Percentiles rank a stretch among this genome's conserved stretches.
phyloP scores from a whole-genome alignment of 2,329 filamentous ascomycete genomes.

The Alternaria panax region DNA sequence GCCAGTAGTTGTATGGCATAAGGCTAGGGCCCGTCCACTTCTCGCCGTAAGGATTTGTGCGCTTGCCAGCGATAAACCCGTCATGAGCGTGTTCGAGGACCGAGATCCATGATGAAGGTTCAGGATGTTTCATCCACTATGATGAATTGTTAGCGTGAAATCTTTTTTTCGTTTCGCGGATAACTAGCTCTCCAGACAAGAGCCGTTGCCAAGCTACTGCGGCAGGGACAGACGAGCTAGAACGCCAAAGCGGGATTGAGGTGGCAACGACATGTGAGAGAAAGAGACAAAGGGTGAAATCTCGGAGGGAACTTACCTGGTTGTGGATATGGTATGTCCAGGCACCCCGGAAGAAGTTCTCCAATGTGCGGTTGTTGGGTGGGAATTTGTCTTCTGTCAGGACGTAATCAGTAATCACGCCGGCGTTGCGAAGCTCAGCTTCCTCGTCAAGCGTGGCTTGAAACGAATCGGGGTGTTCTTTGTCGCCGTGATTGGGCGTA shows the following conservation, averaged over 20 bases:
- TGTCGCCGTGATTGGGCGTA: slow-evolving; percentile 29
- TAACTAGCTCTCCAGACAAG: neutral
- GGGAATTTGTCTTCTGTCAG: slow-evolving; percentile 61
- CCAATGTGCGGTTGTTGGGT: slow-evolving; percentile 63
- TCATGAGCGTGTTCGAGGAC: slow-evolving; percentile 63
- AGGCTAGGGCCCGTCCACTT: slow-evolving; percentile 60
- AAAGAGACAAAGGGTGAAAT: neutral
- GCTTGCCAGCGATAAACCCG: slow-evolving; percentile 59
- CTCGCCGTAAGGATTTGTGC: slow-evolving; percentile 63
- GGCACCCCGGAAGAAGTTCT: slow-evolving; percentile 64
- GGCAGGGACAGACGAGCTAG: slow-evolving; percentile 6
- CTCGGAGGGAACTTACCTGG: slow-evolving; percentile 53
- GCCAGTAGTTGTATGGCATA: slow-evolving; percentile 59
- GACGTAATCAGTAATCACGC: slow-evolving; percentile 55
- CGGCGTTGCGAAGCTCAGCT: slow-evolving; percentile 50
- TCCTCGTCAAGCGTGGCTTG: slow-evolving; percentile 52
- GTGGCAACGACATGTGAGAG: neutral
- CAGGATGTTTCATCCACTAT: slow-evolving; percentile 63
- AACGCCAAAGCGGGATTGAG: slow-evolving; percentile 2
- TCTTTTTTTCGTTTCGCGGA: slow-evolving; percentile 16
- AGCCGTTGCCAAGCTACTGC: slow-evolving; percentile 8
- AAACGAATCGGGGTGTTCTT: slow-evolving; percentile 49
- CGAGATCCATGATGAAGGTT: slow-evolving; percentile 64
- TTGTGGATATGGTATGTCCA: slow-evolving; percentile 68
- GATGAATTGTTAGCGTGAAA: slow-evolving; percentile 29